Percentiles rank a stretch among this genome's conserved stretches.
phyloP scores from a whole-genome alignment of 1,284 basidiomycete genomes.

The Apiotrichum gamsii region DNA sequence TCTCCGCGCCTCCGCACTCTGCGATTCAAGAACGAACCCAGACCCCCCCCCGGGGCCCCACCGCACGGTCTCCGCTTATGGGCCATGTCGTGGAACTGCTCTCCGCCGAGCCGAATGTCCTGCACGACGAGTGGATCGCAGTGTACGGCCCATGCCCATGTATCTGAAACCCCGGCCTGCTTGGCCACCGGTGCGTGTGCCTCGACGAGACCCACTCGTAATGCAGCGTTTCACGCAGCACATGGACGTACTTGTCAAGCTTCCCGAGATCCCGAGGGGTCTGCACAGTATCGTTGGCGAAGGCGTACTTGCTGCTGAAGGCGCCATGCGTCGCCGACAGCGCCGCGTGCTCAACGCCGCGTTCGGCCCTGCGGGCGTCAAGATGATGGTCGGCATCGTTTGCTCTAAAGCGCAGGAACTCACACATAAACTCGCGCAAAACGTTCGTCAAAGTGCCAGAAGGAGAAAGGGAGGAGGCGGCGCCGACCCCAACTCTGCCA shows the following conservation, averaged over 20 bases:
- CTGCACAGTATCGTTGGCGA: conserved; percentile 48
- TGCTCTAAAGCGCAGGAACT: conserved; percentile 57
- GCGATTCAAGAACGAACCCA: background rate
- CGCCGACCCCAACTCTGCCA: no score
- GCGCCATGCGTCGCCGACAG: conserved; percentile 53
- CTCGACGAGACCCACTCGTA: conserved; percentile 57
- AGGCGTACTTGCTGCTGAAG: conserved; percentile 43
- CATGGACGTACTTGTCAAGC: conserved; percentile 61
- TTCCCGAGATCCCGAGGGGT: conserved; percentile 55
- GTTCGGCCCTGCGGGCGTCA: conserved; percentile 44
- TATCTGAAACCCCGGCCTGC: conserved; percentile 15
- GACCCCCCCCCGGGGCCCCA: background rate
- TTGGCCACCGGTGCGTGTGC: conserved; percentile 49
- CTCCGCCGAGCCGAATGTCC: conserved; percentile 2
- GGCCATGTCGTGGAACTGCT: background rate
- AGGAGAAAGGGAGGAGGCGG: no score
- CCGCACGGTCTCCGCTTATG: background rate
- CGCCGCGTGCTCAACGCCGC: conserved; percentile 49
- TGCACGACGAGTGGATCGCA: conserved; percentile 19
- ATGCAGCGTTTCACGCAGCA: conserved; percentile 57
- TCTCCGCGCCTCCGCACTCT: no score
- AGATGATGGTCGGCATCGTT: conserved; percentile 54
- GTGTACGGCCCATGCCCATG: conserved; percentile 22
- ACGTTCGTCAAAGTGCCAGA: no score
- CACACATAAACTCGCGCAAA: conserved; percentile 4